Evolutionary conservation across 495 filamentous ascomycete species (phyloP).

Genomic region (Aspergillus sparsus): DNA sequence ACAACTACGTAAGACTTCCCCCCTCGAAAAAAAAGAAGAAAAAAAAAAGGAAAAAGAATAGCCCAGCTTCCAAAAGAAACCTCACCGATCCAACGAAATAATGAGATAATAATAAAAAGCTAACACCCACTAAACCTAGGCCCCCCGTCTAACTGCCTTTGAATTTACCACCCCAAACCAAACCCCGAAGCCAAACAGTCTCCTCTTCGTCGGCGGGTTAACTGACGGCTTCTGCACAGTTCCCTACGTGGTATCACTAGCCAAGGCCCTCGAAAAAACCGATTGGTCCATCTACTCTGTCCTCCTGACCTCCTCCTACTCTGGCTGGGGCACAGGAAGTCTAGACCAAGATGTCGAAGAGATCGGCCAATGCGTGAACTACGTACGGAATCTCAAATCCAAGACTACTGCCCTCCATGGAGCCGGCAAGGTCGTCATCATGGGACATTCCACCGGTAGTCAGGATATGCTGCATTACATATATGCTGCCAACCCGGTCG

Average conservation of each 20-base stretch:
- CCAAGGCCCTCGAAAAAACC: conserved; percentile 56
- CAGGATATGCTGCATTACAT: conserved; percentile 86
- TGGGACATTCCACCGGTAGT: conserved; percentile 88
- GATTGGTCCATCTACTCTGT: conserved; percentile 63
- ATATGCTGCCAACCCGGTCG: conserved; percentile 36
- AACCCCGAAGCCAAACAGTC: conserved; percentile 56
- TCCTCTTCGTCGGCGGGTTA: conserved; percentile 85
- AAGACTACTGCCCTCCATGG: conserved; percentile 25
- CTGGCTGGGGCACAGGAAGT: conserved; percentile 69
- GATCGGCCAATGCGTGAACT: conserved; percentile 68
- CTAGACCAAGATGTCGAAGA: conserved; percentile 73
- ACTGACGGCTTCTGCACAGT: conserved; percentile 75
- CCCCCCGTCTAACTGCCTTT: conserved; percentile 58
- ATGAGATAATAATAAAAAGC: too few relatives aligned
- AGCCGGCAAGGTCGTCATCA: conserved; percentile 65
- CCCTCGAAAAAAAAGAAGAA: not conserved
- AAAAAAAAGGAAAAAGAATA: not conserved
- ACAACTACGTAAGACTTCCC: conserved; percentile 39
- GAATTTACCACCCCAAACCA: conserved; percentile 48
- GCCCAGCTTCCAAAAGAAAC: too few relatives aligned
- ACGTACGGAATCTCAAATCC: conserved; percentile 52
- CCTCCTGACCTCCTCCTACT: conserved; percentile 64
- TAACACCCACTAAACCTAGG: conserved; percentile 34
- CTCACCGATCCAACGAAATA: too few relatives aligned
- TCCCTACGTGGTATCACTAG: conserved; percentile 58